Conservation (phyloP, 2,329 filamentous ascomycete species). For the Cryphonectria nitschkei region DNA sequence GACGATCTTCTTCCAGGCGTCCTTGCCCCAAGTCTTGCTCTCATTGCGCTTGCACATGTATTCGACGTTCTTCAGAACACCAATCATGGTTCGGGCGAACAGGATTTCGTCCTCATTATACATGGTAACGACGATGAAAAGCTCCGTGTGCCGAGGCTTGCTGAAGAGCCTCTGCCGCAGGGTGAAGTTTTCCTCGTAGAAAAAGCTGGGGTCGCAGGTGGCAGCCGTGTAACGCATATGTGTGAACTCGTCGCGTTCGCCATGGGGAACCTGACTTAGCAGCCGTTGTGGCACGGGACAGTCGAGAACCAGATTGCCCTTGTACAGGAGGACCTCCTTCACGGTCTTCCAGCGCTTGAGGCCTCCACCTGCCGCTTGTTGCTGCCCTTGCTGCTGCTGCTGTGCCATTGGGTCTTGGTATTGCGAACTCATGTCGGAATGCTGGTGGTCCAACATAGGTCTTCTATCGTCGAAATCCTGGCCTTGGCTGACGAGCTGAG, state of each 20-base stretch:
- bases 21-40: slow-evolving; percentile 97
- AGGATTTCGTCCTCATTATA: slow-evolving; percentile 98
- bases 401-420: slow-evolving; percentile 49
- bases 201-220: slow-evolving; percentile 89
- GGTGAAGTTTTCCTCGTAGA: slow-evolving; percentile 88
- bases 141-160: slow-evolving; percentile 88
- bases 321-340: slow-evolving; percentile 96
- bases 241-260: slow-evolving; percentile 88
- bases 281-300: slow-evolving; percentile 91
- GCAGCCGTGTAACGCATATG: slow-evolving; percentile 97
- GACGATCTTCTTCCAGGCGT: slow-evolving; percentile 99
- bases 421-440: slow-evolving; percentile 49
- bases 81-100: slow-evolving; percentile 93
- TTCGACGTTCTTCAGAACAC: slow-evolving; percentile 98
- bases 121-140: slow-evolving; percentile 98
- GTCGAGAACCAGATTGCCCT: slow-evolving; percentile 94
- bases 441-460: slow-evolving; percentile 74
- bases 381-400: slow-evolving; percentile 47
- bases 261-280: slow-evolving; percentile 85
- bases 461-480: slow-evolving; percentile 65
- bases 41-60: slow-evolving; percentile 93
- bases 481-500: slow-evolving; percentile 60
- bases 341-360: slow-evolving; percentile 97
- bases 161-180: slow-evolving; percentile 89
- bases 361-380: slow-evolving; percentile 56